These are phyloP conservation scores for Sporothrix sp. DNA, from an alignment of 2,329 filamentous ascomycete species.

Conservation along the genomic window DNA sequence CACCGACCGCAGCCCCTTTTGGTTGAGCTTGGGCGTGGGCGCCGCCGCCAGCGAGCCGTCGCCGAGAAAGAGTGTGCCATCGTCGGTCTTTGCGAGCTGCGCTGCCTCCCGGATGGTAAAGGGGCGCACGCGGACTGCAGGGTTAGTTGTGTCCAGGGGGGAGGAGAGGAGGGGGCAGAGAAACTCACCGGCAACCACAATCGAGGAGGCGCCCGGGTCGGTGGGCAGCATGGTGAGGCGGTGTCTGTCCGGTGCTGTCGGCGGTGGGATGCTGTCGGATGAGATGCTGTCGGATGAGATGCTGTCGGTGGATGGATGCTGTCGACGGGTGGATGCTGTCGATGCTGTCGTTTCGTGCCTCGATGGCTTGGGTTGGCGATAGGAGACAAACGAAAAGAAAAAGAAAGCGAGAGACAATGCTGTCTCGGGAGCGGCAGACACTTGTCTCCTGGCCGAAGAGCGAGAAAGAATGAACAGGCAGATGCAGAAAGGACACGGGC, in stretches of 20 bases:
- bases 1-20: constrained; percentile 79
- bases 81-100: constrained; percentile 71
- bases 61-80: constrained; percentile 85
- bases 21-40: constrained; percentile 72
- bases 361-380: not conserved
- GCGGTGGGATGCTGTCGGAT: not conserved
- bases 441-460: constrained; percentile 2
- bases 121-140: constrained; percentile 55
- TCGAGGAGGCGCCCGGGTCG: constrained; percentile 46
- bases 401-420: not conserved
- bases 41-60: constrained; percentile 88
- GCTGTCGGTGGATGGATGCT: not conserved
- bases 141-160: not conserved
- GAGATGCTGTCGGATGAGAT: not conserved
- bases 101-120: constrained; percentile 89
- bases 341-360: not conserved
- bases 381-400: not conserved
- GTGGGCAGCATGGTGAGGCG: constrained; percentile 23
- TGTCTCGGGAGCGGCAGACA: not conserved
- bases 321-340: not conserved
- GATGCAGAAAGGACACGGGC: not conserved
- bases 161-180: not conserved
- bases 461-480: not conserved
- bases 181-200: constrained; percentile 45
- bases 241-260: not conserved